Evolutionary conservation across 2,329 filamentous ascomycete genomes (phyloP), one percentile per base, ranked within the genome.

Genomic region (Alternaria angustiovoidea): DNA sequence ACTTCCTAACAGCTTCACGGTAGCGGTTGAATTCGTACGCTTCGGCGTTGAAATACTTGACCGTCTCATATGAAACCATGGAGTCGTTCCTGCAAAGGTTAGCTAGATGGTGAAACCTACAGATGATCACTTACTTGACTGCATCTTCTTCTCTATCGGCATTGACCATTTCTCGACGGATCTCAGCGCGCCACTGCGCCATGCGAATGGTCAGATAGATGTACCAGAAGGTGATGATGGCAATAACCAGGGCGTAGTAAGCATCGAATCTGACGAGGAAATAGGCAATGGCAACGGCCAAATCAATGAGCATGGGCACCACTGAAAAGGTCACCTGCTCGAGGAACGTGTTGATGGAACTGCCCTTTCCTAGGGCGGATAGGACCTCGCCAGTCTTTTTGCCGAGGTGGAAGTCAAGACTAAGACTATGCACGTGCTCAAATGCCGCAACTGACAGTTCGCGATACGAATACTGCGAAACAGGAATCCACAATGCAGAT

Each of bases 261-360:
- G 91, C 88, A 76, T 97, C 94, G 69, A 96, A 97, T 6, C 84
- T 81, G 70, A 91, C 79, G 61, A 91, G 85, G 75, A 96, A 94
- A 79, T 91, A 95, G 62, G 87, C 87, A 71, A 99, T 90, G 48
- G 95, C 93, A 51, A 97, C 87, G 63, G 89, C 86, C 36, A 99
- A 84, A 78, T 99, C 95, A 62, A 97, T 86, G 34, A 98, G 84
- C 93, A 97, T 98, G 0, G 95, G 95, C 14, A 96, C 86, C 9
- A 99, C 92, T 75, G 96, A 92, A 75, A 99, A 99, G 0, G 94
- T 98, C 67, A 97, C 89, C 79, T 97, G 93, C 79, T 98, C 95
- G 57, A 99, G 86, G 77, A 99, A 99, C 6, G 91, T 93, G 74
- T 98, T 98, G 83, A 99, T 96, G 3, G 94, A 92, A 62, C 91